A percentile compares a stretch with the other conserved stretches of the same genome.
Conservation (phyloP, 805 yeast species). For the Candida schatavii region DNA sequence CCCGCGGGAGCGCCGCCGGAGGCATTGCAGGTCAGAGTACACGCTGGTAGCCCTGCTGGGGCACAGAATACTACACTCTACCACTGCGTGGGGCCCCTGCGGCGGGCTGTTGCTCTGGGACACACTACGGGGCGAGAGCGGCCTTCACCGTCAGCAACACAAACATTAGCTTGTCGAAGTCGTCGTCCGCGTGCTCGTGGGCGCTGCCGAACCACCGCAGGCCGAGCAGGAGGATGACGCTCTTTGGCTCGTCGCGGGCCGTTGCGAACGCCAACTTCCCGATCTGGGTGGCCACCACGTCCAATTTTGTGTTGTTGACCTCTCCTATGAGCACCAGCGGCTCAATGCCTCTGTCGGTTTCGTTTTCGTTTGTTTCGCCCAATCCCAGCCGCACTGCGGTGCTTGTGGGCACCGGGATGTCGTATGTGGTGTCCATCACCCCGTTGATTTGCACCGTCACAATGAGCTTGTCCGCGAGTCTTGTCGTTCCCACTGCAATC, state of each 20-base stretch:
- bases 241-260: slow-evolving; percentile 26
- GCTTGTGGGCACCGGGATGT: slow-evolving; percentile 29
- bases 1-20: too few relatives aligned
- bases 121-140: too few relatives aligned
- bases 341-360: slow-evolving; percentile 34
- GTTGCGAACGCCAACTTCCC: slow-evolving; percentile 39
- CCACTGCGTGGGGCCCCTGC: too few relatives aligned
- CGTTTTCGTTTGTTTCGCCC: slow-evolving; percentile 7
- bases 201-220: slow-evolving; percentile 45
- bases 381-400: slow-evolving; percentile 1
- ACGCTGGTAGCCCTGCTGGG: too few relatives aligned
- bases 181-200: slow-evolving; percentile 25
- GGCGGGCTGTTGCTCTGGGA: too few relatives aligned
- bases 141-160: slow-evolving; percentile 31
- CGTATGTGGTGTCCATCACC: slow-evolving; percentile 50
- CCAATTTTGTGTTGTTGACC: slow-evolving; percentile 44
- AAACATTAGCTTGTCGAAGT: slow-evolving; percentile 46
- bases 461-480: slow-evolving; percentile 37
- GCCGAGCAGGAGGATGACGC: slow-evolving; percentile 44
- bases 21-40: too few relatives aligned
- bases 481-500: slow-evolving; percentile 27
- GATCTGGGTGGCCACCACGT: slow-evolving; percentile 48
- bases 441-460: slow-evolving; percentile 42
- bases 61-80: too few relatives aligned
- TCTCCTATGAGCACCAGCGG: slow-evolving; percentile 48